Percentiles rank a stretch among this genome's conserved stretches.
Conservation (phyloP, 139 green algal species). For the Tetraselmis chui region DNA sequence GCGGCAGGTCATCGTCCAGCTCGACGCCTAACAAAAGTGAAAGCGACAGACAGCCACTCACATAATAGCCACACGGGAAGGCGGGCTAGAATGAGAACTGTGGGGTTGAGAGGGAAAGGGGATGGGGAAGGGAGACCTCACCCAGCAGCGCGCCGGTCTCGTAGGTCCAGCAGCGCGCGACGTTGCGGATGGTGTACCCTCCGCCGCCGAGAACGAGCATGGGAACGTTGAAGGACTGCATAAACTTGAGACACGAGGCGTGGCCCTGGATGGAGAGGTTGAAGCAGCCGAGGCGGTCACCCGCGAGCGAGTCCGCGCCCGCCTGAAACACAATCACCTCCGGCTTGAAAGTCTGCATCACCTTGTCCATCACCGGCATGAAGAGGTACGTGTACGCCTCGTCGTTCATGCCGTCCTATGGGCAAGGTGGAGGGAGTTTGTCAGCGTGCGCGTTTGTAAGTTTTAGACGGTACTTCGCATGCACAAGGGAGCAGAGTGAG, state of each 20-base stretch:
- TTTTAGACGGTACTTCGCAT: no score
- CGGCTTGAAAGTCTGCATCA: constrained; percentile 84
- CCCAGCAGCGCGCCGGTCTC: constrained; percentile 80
- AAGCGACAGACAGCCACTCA: no score
- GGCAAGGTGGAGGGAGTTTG: no score
- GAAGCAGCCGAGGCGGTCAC: constrained; percentile 89
- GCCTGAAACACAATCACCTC: constrained; percentile 89
- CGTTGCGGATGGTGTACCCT: constrained; percentile 95
- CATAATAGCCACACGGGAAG: no score
- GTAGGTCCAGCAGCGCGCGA: constrained; percentile 91
- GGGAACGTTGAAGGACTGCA: constrained; percentile 70
- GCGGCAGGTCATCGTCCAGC: constrained; percentile 68
- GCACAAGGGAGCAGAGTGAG: no score
- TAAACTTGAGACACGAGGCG: constrained; percentile 67
- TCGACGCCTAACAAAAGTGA: constrained; percentile 43
- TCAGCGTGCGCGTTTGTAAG: no score
- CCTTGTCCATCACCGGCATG: constrained; percentile 58
- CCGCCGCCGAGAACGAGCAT: constrained; percentile 88
- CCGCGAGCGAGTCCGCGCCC: constrained; percentile 81
- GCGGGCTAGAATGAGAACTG: no score
- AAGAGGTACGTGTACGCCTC: constrained; percentile 73
- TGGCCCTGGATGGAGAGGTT: constrained; percentile 86
- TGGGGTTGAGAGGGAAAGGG: no score
- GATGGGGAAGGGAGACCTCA: constrained; percentile 21
- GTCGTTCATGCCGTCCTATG: constrained; percentile 86